Evolutionary conservation across 352 stramenopile genomes (phyloP).

Genomic region (Saprolegnia parasitica): DNA sequence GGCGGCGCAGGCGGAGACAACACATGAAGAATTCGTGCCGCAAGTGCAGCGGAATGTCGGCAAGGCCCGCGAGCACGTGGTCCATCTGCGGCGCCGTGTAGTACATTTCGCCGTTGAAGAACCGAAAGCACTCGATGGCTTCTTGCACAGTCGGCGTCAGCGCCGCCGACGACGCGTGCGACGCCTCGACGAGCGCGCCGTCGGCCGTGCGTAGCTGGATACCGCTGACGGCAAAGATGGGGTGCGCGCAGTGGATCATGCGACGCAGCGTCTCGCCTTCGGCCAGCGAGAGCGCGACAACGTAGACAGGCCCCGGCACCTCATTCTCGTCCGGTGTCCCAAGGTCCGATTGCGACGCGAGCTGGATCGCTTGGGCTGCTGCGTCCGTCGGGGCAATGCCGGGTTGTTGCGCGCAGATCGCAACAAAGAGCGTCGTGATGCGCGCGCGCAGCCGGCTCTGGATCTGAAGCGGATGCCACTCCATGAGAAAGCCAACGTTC

Average conservation of each 20-base stretch:
- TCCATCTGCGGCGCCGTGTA: conserved; percentile 93
- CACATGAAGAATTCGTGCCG: conserved; percentile 84
- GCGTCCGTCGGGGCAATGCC: conserved; percentile 63
- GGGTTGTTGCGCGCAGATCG: conserved; percentile 37
- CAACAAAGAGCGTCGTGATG: conserved; percentile 61
- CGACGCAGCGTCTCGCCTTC: conserved; percentile 96
- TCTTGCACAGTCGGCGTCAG: conserved; percentile 36
- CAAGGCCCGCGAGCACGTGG: conserved; percentile 79
- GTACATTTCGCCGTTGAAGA: conserved; percentile 99
- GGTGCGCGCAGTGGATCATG: conserved; percentile 91
- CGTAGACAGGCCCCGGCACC: conserved; percentile 57
- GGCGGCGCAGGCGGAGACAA: conserved; percentile 85
- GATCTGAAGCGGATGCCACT: conserved; percentile 75
- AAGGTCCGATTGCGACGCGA: conserved; percentile 24
- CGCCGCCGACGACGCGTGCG: conserved; percentile 34
- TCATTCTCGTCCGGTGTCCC: conserved; percentile 16
- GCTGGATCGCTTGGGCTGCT: conserved; percentile 51
- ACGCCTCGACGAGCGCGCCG: conserved; percentile 76
- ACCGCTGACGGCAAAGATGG: conserved; percentile 59
- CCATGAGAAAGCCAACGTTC: conserved; percentile 83
- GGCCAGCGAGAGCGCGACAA: conserved; percentile 94
- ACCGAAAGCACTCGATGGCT: conserved; percentile 89
- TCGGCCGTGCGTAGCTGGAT: conserved; percentile 76
- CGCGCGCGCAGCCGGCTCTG: conserved; percentile 69
- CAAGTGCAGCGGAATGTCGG: conserved; percentile 49